Percentiles rank a stretch among this genome's conserved stretches.
phyloP scores from a whole-genome alignment of 768 basidiomycete species.

The Calocera cornea region DNA sequence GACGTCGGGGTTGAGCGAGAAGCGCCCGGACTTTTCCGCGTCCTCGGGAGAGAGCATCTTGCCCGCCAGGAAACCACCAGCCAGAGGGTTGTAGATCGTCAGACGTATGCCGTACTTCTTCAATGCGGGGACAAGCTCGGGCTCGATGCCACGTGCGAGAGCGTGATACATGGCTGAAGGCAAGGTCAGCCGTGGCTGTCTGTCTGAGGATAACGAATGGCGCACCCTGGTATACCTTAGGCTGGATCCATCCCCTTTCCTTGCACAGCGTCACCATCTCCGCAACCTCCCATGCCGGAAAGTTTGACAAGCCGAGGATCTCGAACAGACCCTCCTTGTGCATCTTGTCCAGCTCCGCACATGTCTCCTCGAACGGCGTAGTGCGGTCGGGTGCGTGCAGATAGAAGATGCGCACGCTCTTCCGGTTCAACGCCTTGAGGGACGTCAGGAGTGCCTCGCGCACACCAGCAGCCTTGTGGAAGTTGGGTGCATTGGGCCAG shows the following conservation, averaged over 20 bases:
- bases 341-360: conserved; percentile 2
- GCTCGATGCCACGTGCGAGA: conserved; percentile 35
- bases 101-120: conserved; percentile 41
- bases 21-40: conserved; percentile 4
- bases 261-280: conserved; percentile 2
- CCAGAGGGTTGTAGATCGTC: conserved; percentile 45
- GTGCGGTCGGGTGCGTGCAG: conserved; percentile 6
- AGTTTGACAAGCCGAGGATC: conserved; percentile 6
- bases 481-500: conserved; percentile 21
- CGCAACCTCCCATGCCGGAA: conserved; percentile 8
- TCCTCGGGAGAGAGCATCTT: conserved; percentile 5
- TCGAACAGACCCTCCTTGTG: conserved; percentile 8
- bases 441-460: neutral
- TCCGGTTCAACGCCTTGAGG: neutral
- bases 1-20: conserved; percentile 10
- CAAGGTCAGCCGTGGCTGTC: neutral
- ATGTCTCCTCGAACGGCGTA: conserved; percentile 9
- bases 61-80: conserved; percentile 18
- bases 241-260: conserved; percentile 9
- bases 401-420: conserved; percentile 5
- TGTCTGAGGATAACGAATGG: neutral
- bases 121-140: conserved; percentile 35
- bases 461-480: neutral
- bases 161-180: conserved; percentile 35
- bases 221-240: conserved; percentile 7